Percentiles rank a stretch among this genome's conserved stretches.
These are phyloP conservation scores for Aspergillus ochraceoroseus DNA, from an alignment of 2,329 filamentous ascomycete genomes.

Conservation along the genomic window DNA sequence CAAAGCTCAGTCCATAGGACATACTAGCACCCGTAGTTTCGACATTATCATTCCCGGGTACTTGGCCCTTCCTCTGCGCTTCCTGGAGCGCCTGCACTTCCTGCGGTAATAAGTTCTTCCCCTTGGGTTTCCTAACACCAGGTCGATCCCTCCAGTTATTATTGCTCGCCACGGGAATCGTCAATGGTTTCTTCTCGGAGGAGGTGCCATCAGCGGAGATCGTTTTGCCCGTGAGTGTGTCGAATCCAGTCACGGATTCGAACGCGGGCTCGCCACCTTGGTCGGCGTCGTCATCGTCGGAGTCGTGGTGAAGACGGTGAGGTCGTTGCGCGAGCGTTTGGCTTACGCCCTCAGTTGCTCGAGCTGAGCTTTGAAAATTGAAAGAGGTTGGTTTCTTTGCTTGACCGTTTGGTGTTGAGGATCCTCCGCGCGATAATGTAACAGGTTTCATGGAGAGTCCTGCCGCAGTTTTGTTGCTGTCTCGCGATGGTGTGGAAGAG, in stretches of 20 bases:
- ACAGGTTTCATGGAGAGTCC: slow-evolving; percentile 32
- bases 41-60: slow-evolving; percentile 34
- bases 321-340: slow-evolving; percentile 29
- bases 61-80: slow-evolving; percentile 34
- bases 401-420: slow-evolving; percentile 30
- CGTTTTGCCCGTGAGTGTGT: slow-evolving; percentile 41
- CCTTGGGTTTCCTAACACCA: slow-evolving; percentile 52
- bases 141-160: slow-evolving; percentile 64
- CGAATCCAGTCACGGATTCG: slow-evolving; percentile 53
- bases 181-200: slow-evolving; percentile 59
- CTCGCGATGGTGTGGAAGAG: slow-evolving; percentile 13
- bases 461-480: slow-evolving; percentile 11
- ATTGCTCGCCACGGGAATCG: slow-evolving; percentile 71
- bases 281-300: slow-evolving; percentile 57
- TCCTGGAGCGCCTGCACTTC: slow-evolving; percentile 51
- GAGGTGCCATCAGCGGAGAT: slow-evolving; percentile 41
- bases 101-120: slow-evolving; percentile 56
- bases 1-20: slow-evolving; percentile 53
- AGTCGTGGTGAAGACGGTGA: slow-evolving; percentile 23
- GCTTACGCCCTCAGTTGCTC: slow-evolving; percentile 12
- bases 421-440: slow-evolving; percentile 37
- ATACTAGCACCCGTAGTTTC: slow-evolving; percentile 51
- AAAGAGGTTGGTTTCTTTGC: slow-evolving; percentile 33
- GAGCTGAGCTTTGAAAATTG: slow-evolving; percentile 30
- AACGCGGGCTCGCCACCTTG: slow-evolving; percentile 38